phyloP scores from a whole-genome alignment of 2,329 filamentous ascomycete species.

The Fusarium decemcellulare region DNA sequence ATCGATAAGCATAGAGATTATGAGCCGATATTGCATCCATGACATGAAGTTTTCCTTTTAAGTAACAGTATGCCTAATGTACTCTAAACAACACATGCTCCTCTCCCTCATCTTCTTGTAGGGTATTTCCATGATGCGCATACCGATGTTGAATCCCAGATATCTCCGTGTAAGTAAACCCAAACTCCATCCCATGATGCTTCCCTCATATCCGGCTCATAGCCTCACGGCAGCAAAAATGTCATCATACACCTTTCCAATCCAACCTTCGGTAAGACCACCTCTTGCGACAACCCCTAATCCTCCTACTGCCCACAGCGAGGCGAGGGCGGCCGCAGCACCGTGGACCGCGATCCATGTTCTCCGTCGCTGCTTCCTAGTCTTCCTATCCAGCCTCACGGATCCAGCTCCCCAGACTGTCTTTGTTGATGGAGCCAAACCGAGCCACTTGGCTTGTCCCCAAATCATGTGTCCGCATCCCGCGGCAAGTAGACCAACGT shows the following conservation, averaged over 20 bases:
- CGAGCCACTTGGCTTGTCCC: conserved; percentile 88
- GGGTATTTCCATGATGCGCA: conserved; percentile 45
- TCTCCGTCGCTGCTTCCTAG: conserved; percentile 69
- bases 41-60: neutral
- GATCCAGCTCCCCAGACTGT: conserved; percentile 60
- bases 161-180: conserved; percentile 32
- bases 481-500: conserved; percentile 75
- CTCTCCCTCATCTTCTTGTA: conserved; percentile 15
- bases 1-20: no score
- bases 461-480: conserved; percentile 86
- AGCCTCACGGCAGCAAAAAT: conserved; percentile 60
- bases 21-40: neutral
- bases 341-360: conserved; percentile 82
- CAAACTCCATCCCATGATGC: conserved; percentile 43
- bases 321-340: conserved; percentile 68
- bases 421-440: conserved; percentile 70
- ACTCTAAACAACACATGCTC: conserved; percentile 6
- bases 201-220: conserved; percentile 30
- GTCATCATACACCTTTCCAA: conserved; percentile 84
- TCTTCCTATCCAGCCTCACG: conserved; percentile 63
- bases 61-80: neutral
- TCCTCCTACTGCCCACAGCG: conserved; percentile 86
- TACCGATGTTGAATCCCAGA: conserved; percentile 32
- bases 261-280: conserved; percentile 81
- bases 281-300: conserved; percentile 83